These are phyloP conservation scores for Ramaria sp. DNA, from an alignment of 768 basidiomycete genomes.

Conservation along the genomic window DNA sequence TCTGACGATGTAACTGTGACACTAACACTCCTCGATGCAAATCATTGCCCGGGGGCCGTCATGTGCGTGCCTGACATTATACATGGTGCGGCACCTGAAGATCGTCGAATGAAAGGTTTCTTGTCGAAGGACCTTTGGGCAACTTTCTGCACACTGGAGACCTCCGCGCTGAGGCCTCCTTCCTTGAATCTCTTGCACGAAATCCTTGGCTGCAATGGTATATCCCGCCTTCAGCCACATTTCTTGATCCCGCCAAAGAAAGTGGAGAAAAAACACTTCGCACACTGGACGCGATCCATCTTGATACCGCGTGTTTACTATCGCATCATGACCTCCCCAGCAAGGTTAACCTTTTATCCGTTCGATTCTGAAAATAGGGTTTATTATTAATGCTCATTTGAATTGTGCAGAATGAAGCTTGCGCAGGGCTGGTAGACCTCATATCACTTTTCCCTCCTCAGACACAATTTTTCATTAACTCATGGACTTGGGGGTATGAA, in stretches of 20 bases:
- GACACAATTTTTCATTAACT: slow-evolving; percentile 78
- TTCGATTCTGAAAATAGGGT: not conserved
- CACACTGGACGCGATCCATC: slow-evolving; percentile 65
- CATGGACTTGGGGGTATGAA: slow-evolving; percentile 98
- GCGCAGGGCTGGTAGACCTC: slow-evolving; percentile 53
- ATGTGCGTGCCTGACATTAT: slow-evolving; percentile 44
- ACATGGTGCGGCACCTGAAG: not conserved
- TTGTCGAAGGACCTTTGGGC: slow-evolving; percentile 60
- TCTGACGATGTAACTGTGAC: slow-evolving; percentile 47
- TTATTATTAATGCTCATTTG: not conserved
- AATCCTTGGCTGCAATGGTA: slow-evolving; percentile 71
- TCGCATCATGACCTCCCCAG: slow-evolving; percentile 40
- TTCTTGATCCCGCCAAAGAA: slow-evolving; percentile 16
- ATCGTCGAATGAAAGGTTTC: slow-evolving; percentile 47
- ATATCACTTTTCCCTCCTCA: slow-evolving; percentile 55
- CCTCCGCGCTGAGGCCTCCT: slow-evolving; percentile 78
- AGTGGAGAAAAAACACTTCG: slow-evolving; percentile 1
- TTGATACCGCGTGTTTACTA: slow-evolving; percentile 70
- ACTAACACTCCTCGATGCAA: slow-evolving; percentile 79
- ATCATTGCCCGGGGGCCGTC: slow-evolving; percentile 90
- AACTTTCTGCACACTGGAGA: slow-evolving; percentile 90
- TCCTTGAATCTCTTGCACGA: slow-evolving; percentile 52
- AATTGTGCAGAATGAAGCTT: slow-evolving; percentile 48
- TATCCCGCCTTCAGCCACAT: slow-evolving; percentile 26
- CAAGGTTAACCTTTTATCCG: slow-evolving; percentile 35